Evolutionary conservation across 768 basidiomycete species (phyloP), one percentile per base, ranked within the genome.

Genomic region (Lactarius tabidus): DNA sequence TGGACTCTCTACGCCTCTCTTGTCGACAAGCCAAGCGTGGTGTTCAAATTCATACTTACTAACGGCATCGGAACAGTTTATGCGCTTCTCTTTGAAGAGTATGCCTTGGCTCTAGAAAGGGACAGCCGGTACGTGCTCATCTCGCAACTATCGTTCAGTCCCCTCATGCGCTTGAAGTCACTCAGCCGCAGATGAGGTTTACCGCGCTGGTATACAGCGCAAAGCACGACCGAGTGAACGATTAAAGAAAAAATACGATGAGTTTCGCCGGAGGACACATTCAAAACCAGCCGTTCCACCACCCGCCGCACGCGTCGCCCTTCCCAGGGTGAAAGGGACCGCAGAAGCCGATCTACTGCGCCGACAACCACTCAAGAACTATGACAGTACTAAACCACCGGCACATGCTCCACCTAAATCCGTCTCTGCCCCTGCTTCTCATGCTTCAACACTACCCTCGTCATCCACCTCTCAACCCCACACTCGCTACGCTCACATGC

Each of bases 1-100:
- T 99, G 97, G 97, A 84, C 88, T 26, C 80, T 90, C 57, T 95
- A 96, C 74, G 89, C 95, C 12, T 85, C 85, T 60, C 84, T 90
- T 71, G 84, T 93, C 60, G 89, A 94, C 70, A 83, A 85, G 70
- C 79, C 88, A 4, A 80, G 82, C 20, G 85, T 85, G 54, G 82
- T 93, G 57, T 86, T 81, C 74, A 73, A 78, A 14, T 85, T 82
- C 72, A 71, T 87, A 29, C 75, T 84, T 29, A 75, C 79, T 8
- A 79, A 79, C 43, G 79, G 81, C 33, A 78, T 86, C 45, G 85
- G 84, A 35, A 82, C 82, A 39, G 83, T 87, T 38, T 98, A 92
- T 76, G 83, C 91, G 1, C 77, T 89, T 53, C 77, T 97, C 55
- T 99, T 97, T 72, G 93, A 96, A 74, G 94, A 96, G 70, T 98